These are phyloP conservation scores for Linnemannia elongata DNA, from an alignment of 192 early-diverging fungal species.

Conservation along the genomic window DNA sequence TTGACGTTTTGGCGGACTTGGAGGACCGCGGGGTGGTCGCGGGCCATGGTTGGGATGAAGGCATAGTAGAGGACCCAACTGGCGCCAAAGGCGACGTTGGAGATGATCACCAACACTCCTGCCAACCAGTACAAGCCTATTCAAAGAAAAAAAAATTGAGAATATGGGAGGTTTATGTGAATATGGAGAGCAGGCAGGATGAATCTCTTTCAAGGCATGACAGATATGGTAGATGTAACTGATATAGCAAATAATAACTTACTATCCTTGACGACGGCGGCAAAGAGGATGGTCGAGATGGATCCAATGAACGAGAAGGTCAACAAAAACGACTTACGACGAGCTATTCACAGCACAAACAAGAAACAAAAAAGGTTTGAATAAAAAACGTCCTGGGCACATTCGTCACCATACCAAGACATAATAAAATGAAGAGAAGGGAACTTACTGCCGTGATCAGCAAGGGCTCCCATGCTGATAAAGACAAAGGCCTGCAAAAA, in stretches of 20 bases:
- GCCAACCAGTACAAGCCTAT: slow-evolving; percentile 59
- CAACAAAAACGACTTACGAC: slow-evolving; percentile 59
- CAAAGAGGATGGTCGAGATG: slow-evolving; percentile 55
- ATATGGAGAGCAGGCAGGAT: neutral
- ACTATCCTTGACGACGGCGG: slow-evolving; percentile 32
- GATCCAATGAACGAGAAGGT: slow-evolving; percentile 58
- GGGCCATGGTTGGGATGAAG: slow-evolving; percentile 64
- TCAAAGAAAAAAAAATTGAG: too few species aligned
- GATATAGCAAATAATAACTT: neutral
- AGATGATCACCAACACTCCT: slow-evolving; percentile 55
- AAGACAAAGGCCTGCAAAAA: slow-evolving; percentile 63
- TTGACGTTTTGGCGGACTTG: slow-evolving; percentile 15
- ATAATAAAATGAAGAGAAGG: neutral
- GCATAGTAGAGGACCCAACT: slow-evolving; percentile 66
- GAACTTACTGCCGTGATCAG: slow-evolving; percentile 60
- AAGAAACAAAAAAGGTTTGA: slow-evolving; percentile 1
- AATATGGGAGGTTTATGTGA: neutral
- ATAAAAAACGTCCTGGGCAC: neutral
- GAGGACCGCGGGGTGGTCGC: slow-evolving; percentile 56
- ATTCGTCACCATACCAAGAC: neutral
- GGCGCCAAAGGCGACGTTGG: slow-evolving; percentile 63
- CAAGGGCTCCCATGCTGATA: slow-evolving; percentile 60
- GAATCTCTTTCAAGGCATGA: neutral
- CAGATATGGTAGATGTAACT: neutral
- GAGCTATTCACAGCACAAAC: slow-evolving; percentile 26